Percentiles rank a stretch among this genome's conserved stretches.
phyloP scores from a whole-genome alignment of 2,329 filamentous ascomycete species.

The Aspergillus sergii region DNA sequence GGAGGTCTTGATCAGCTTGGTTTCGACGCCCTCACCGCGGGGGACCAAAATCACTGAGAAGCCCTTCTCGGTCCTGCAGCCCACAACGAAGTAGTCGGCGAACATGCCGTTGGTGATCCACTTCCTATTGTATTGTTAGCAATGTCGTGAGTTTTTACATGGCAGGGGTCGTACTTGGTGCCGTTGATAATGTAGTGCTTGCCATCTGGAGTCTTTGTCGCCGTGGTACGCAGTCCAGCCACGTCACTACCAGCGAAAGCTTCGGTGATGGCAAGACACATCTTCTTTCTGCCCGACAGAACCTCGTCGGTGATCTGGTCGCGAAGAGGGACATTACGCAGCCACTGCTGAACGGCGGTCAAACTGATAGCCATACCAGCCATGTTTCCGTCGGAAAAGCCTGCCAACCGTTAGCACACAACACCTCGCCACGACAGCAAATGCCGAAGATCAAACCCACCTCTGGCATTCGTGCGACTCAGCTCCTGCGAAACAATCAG shows the following conservation, averaged over 20 bases:
- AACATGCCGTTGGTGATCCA: slow-evolving; percentile 85
- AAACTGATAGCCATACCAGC: slow-evolving; percentile 83
- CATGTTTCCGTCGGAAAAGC: slow-evolving; percentile 86
- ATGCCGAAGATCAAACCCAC: slow-evolving; percentile 15
- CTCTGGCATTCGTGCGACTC: slow-evolving; percentile 69
- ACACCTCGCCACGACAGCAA: background rate
- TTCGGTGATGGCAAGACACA: slow-evolving; percentile 84
- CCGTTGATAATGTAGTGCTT: slow-evolving; percentile 66
- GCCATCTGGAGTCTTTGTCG: slow-evolving; percentile 73
- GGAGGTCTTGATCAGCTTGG: slow-evolving; percentile 64
- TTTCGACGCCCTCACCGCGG: slow-evolving; percentile 67
- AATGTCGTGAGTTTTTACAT: background rate
- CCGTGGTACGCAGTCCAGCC: slow-evolving; percentile 76
- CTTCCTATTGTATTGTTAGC: slow-evolving; percentile 63
- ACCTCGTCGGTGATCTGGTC: slow-evolving; percentile 71
- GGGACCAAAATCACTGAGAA: slow-evolving; percentile 77
- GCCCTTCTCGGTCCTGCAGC: slow-evolving; percentile 76
- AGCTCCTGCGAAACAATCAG: slow-evolving; percentile 75
- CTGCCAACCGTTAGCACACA: slow-evolving; percentile 16
- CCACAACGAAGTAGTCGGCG: slow-evolving; percentile 80
- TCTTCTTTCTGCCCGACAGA: slow-evolving; percentile 80
- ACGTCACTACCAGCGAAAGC: slow-evolving; percentile 86
- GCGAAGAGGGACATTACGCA: slow-evolving; percentile 67
- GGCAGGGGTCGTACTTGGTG: slow-evolving; percentile 33
- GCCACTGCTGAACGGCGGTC: slow-evolving; percentile 78